A percentile compares a stretch with the other conserved stretches of the same genome.
Evolutionary conservation across 2,329 filamentous ascomycete species (phyloP).

Genomic region (Alternaria gansuensis): DNA sequence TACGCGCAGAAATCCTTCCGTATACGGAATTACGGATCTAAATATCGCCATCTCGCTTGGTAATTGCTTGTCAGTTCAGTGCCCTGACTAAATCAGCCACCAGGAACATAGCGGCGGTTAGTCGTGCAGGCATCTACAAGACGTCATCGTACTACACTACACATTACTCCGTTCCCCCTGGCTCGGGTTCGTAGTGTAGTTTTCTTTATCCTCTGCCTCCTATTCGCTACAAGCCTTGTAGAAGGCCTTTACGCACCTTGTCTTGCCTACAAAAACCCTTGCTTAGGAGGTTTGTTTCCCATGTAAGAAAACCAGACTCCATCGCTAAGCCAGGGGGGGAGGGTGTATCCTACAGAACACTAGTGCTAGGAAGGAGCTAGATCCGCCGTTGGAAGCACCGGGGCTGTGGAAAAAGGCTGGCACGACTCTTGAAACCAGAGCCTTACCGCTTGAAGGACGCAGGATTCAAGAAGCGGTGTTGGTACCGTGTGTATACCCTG

Average conservation of each 20-base stretch:
- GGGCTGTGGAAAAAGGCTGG: slow-evolving; percentile 24
- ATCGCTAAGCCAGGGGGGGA: too few species aligned
- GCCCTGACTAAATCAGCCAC: slow-evolving; percentile 28
- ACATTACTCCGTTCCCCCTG: background rate
- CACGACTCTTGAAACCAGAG: slow-evolving; percentile 10
- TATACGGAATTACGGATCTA: slow-evolving; percentile 5
- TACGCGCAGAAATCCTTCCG: slow-evolving; percentile 21
- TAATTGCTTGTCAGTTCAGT: slow-evolving; percentile 23
- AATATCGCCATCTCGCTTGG: slow-evolving; percentile 33
- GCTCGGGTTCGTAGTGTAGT: too few species aligned
- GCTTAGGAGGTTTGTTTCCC: too few species aligned
- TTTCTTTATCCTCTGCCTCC: too few species aligned
- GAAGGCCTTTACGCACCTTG: too few species aligned
- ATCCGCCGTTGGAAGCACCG: slow-evolving; percentile 28
- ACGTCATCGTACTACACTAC: slow-evolving; percentile 26
- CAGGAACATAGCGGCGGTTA: slow-evolving; percentile 16
- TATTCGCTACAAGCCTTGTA: too few species aligned
- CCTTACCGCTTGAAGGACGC: slow-evolving; percentile 1
- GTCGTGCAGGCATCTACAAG: slow-evolving; percentile 17
- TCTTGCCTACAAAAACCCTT: too few species aligned
- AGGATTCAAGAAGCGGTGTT: slow-evolving; percentile 10
- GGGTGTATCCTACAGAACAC: slow-evolving; percentile 19
- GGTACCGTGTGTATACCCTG: slow-evolving; percentile 8
- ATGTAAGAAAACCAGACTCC: too few species aligned
- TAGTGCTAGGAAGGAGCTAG: slow-evolving; percentile 25